Base-by-base conservation (phyloP, 2,329 filamentous ascomycete genomes). In the Colletotrichum camelliae region DNA sequence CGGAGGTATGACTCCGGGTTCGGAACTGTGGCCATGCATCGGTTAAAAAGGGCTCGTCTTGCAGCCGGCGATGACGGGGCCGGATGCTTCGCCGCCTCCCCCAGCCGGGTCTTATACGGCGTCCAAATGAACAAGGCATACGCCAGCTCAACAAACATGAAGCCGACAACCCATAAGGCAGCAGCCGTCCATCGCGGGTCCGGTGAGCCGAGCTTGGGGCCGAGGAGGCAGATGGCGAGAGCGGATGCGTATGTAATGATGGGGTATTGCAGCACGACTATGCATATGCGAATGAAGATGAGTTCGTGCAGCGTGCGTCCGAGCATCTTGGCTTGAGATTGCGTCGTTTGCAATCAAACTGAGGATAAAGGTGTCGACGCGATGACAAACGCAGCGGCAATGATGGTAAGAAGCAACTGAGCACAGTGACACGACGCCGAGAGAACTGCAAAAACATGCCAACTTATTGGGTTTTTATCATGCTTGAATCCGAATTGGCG, bases 1-100 rank as follows among this genome's bases (percentile, higher is more conserved):
- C 85, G 86, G 57, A 95, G 78, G 79, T 93, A 95, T 27, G 82
- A 82, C 70, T 91, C 89, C 0, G 87, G 84, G 77, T 92, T 88
- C 1, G 89, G 85, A 5, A 93, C 87, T 78, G 89, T 91, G 37
- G 84, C 84, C 75, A 89, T 85, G 82, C 91, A 92, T 52, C 87
- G 87, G 67, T 87, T 82, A 80, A 94, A 93, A 4, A 95, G 84
- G 2, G 82, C 86, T 57, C 85, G 83, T 29, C 93, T 88, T 67
- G 91, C 86, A 7, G 87, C 80, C 39, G 83, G 84, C 1, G 86
- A 84, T 12, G 88, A 81, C 0, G 85, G 82, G 2, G 82, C 79
- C 4, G 88, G 88, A 67, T 89, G 85, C 16, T 79, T 76, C 13
- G 87, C 87, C 21, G 81, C 79, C 16, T 80, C 75, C 8, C 80